Evolutionary conservation across 345 rosid genomes (phyloP), one percentile per base, ranked within the genome.

Genomic region (Sisymbrium irio): DNA sequence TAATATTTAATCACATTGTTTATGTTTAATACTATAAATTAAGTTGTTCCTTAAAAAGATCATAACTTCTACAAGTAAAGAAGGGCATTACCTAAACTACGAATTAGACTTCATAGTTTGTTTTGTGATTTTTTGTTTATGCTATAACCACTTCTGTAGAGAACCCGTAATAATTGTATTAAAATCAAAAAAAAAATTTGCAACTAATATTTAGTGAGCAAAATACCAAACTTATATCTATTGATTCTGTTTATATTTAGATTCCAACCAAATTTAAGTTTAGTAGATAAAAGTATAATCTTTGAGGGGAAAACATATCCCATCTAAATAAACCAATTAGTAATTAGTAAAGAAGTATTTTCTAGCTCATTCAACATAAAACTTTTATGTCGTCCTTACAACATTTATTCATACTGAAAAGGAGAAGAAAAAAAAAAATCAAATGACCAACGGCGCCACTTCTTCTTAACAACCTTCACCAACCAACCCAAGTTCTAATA

Each of bases 401-500:
- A 44, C n/a, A 55, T 25, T 12, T 6, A 5, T 25, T 4, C 15
- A 13, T 30, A 40, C 9, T 17, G 7, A 47, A 36, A 62, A 44
- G 15, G 20, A 7, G 12, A 30, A 2, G 28, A n/a, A 32, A 32
- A 15, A 41, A 25, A 57, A 14, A 74, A 41, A 51, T 51, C 57
- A 41, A 51, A 60, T 41, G 56, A 49, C 50, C 69, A 68, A 61
- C 58, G 54, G 15, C 37, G 62, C 79, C 79, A 75, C 58, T 75
- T 75, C 66, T 76, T 76, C 80, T 56, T 77, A 77, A 63, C 76
- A 63, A 70, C 80, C 53, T 70, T 70, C 76, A 77, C 76, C 67
- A 77, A 77, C 80, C 66, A 63, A 46, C 40, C 28, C 36, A 70
- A 70, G 22, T 70, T 76, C 64, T 32, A 15, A 5, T 4, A 61